These are phyloP conservation scores for Neonectria coccinea DNA, from an alignment of 2,329 filamentous ascomycete species.

Conservation along the genomic window DNA sequence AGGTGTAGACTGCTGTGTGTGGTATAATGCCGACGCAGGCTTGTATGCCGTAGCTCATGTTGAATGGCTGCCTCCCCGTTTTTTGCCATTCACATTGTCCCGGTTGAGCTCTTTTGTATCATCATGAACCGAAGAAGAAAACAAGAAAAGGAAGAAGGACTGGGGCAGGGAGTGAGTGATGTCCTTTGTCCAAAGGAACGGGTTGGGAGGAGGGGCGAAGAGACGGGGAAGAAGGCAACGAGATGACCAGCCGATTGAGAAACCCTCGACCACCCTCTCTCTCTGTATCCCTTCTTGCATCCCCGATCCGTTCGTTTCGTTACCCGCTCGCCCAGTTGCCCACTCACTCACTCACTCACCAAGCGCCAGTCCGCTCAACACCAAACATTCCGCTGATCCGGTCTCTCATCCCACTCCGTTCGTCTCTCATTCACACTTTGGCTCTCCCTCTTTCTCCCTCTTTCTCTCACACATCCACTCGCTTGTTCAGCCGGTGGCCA, in stretches of 20 bases:
- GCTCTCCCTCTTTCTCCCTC: not conserved
- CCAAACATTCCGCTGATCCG: not conserved
- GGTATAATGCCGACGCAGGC: slow-evolving; percentile 29
- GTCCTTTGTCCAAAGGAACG: slow-evolving; percentile 12
- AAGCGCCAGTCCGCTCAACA: slow-evolving; percentile 11
- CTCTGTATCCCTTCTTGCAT: slow-evolving; percentile 19
- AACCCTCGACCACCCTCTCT: slow-evolving; percentile 19
- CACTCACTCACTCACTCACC: slow-evolving; percentile 6
- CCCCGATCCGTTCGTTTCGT: slow-evolving; percentile 7
- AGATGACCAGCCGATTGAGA: slow-evolving; percentile 15
- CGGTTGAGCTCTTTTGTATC: slow-evolving; percentile 43
- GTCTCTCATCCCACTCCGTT: not conserved
- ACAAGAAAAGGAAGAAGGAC: slow-evolving; percentile 17
- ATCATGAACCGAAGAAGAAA: slow-evolving; percentile 33
- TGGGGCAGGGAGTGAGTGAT: slow-evolving; percentile 4
- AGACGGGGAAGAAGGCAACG: not conserved
- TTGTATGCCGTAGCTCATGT: slow-evolving; percentile 50
- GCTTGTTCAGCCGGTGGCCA: slow-evolving; percentile 18
- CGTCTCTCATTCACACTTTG: not conserved
- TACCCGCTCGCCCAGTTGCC: not conserved
- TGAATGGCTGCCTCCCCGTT: slow-evolving; percentile 46
- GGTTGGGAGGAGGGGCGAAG: not conserved
- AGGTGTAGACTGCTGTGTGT: slow-evolving; percentile 24
- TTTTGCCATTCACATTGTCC: slow-evolving; percentile 40
- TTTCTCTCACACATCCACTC: slow-evolving; percentile 4